Evolutionary conservation across 306 rosid species (phyloP), one percentile per base, ranked within the genome.

Genomic region (Prunus fruticosa): DNA sequence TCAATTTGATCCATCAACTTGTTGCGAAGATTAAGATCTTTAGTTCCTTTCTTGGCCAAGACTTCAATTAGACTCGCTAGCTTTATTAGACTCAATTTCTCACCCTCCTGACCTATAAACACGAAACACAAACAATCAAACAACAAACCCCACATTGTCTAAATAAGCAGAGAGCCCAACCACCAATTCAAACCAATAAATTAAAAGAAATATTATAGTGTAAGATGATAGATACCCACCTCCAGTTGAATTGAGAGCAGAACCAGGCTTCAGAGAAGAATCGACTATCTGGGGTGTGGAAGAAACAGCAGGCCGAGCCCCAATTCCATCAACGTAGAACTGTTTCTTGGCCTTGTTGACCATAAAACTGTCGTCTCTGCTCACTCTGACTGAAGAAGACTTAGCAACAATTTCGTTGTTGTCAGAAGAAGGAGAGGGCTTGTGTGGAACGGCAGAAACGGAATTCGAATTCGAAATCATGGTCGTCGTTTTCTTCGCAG

Each of bases 41-140:
- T 80, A 45, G 88, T 85, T 6, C 93, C 95, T 74, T 89, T 93
- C 85, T 91, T 93, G 0, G 90, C 93, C 46, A 87, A 88, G 38
- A 86, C 91, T 76, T 93, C 98, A 80, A 93, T 91, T 65, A 93
- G 54, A 83, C 94, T 85, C 73, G 91, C 95, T 51, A 93, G 86
- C 80, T 89, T 88, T 60, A 93, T 91, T 77, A 93, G 78, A 80
- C 89, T 88, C 86, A 91, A 83, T 75, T 93, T 93, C 19, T 90
- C 97, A 80, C 92, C 87, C 64, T 89, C 91, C 87, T 81, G 86
- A 84, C 95, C 97, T 91, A 69, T 77, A 87, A 82, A 83, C 69
- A 80, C 66, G 64, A 60, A 23, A 50, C 56, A 53, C 20, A 57
- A 56, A 14, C 34, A 38, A 57, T 38, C 49, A 18, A 65, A 34